These are phyloP conservation scores for Pseudogymnoascus sp. DNA, from an alignment of 2,329 filamentous ascomycete genomes.

Conservation along the genomic window DNA sequence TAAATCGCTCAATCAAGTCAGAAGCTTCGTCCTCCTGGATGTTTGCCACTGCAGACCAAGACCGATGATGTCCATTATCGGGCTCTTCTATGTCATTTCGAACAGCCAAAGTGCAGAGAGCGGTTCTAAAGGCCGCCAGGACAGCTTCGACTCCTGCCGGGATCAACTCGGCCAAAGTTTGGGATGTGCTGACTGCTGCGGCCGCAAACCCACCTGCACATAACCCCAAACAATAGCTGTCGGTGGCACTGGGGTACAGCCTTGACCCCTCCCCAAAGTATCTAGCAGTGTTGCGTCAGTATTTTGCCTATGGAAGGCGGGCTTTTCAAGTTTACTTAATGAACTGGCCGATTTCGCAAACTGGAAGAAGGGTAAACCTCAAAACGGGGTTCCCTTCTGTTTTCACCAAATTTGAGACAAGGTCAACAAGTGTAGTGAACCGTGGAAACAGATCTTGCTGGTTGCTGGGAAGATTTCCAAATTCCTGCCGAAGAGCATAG, in stretches of 20 bases:
- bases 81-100: background rate
- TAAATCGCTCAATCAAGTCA: slow-evolving; percentile 7
- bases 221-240: slow-evolving; percentile 19
- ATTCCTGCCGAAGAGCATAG: background rate
- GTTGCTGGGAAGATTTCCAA: background rate
- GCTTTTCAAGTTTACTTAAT: background rate
- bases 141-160: slow-evolving; percentile 26
- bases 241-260: background rate
- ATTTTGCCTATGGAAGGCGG: background rate
- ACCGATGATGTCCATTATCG: slow-evolving; percentile 12
- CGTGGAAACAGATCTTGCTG: background rate
- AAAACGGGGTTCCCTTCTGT: background rate
- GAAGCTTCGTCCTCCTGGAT: background rate
- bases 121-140: slow-evolving; percentile 23
- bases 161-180: slow-evolving; percentile 23
- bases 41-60: slow-evolving; percentile 11
- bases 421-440: slow-evolving; percentile 6
- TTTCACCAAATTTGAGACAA: background rate
- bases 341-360: background rate
- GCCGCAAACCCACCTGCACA: slow-evolving; percentile 28
- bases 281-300: background rate
- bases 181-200: slow-evolving; percentile 24
- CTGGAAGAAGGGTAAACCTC: slow-evolving; percentile 5
- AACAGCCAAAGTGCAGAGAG: slow-evolving; percentile 10
- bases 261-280: background rate